A percentile compares a stretch with the other conserved stretches of the same genome.
Evolutionary conservation across 169 alveolate genomes (phyloP).

Genomic region (Toxoplasma gondii): DNA sequence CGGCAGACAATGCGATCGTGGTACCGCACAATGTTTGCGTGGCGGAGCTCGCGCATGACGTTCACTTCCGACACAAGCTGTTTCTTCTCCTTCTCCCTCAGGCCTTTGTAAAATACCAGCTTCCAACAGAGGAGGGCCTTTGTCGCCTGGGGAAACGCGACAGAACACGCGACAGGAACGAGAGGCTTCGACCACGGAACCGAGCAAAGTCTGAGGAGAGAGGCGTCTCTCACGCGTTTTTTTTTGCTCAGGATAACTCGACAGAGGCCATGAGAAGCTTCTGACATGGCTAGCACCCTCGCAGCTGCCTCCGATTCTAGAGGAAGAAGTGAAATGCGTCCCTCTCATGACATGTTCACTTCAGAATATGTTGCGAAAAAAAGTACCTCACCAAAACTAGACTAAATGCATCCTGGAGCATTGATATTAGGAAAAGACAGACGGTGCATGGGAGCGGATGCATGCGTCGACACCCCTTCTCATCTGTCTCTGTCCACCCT

Average conservation of each 20-base stretch:
- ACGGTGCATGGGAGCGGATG: too few relatives aligned
- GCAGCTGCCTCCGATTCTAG: too few relatives aligned
- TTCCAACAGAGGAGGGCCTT: slow-evolving; percentile 94
- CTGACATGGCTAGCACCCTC: too few relatives aligned
- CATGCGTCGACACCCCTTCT: too few relatives aligned
- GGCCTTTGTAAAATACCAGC: slow-evolving; percentile 93
- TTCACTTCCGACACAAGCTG: slow-evolving; percentile 93
- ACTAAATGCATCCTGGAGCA: too few relatives aligned
- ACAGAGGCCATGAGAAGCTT: neutral
- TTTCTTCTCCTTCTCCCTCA: slow-evolving; percentile 94
- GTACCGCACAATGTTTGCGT: slow-evolving; percentile 90
- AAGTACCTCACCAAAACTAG: too few relatives aligned
- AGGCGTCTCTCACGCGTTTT: neutral
- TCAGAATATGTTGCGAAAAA: too few relatives aligned
- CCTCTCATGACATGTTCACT: too few relatives aligned
- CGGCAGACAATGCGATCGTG: slow-evolving; percentile 86
- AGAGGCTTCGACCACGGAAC: neutral
- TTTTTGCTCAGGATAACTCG: neutral
- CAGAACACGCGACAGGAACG: slow-evolving; percentile 5
- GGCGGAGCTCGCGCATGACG: slow-evolving; percentile 78
- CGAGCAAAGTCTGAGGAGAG: neutral
- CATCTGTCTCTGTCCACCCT: too few relatives aligned
- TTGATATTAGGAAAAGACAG: too few relatives aligned
- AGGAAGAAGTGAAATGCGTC: too few relatives aligned
- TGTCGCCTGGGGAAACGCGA: slow-evolving; percentile 42